phyloP scores from a whole-genome alignment of 2,329 filamentous ascomycete genomes.

The Leptosphaerulina australis region DNA sequence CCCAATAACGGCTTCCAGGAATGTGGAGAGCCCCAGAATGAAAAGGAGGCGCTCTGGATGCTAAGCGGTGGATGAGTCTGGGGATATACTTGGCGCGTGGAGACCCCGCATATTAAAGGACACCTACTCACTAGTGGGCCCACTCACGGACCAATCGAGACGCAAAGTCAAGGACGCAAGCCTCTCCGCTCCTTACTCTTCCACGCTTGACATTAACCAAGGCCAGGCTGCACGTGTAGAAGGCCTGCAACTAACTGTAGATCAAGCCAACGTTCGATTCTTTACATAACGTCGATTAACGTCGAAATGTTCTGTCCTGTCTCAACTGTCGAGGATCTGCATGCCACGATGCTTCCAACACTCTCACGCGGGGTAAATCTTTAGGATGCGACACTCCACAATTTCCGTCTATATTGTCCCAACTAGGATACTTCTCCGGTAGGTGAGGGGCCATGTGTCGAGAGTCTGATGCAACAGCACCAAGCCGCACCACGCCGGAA shows the following conservation, averaged over 20 bases:
- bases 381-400: conserved; percentile 17
- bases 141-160: conserved; percentile 26
- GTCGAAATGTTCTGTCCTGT: neutral
- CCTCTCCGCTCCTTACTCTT: conserved; percentile 5
- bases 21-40: conserved; percentile 18
- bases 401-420: conserved; percentile 12
- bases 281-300: conserved; percentile 18
- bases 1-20: conserved; percentile 11
- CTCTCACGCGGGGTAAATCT: conserved; percentile 23
- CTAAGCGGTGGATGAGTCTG: conserved; percentile 20
- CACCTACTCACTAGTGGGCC: conserved; percentile 15
- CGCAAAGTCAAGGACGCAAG: conserved; percentile 2
- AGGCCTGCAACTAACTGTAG: conserved; percentile 7
- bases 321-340: conserved; percentile 9
- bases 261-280: conserved; percentile 12
- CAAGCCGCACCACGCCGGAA: conserved; percentile 19
- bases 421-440: conserved; percentile 19
- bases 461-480: conserved; percentile 15
- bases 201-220: conserved; percentile 18
- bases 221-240: conserved; percentile 12
- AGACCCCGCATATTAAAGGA: conserved; percentile 34
- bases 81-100: conserved; percentile 37
- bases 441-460: conserved; percentile 7
- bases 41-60: conserved; percentile 19
- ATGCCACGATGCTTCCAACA: conserved; percentile 13